Evolutionary conservation across 2,329 filamentous ascomycete species (phyloP).

Genomic region (Fusarium drepaniforme): DNA sequence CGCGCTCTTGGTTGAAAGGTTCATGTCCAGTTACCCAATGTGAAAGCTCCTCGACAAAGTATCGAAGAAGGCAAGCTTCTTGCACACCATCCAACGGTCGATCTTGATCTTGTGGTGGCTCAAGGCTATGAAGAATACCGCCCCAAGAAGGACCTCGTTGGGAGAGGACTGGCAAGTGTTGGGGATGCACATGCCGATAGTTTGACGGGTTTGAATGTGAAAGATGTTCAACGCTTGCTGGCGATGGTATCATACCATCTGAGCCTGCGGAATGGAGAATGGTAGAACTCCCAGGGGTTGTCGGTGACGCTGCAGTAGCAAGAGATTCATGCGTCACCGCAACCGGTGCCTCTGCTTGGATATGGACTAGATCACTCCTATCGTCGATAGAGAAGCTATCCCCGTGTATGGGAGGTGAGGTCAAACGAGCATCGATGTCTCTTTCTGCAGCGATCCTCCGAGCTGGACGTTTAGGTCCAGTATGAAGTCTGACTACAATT

Average conservation of each 20-base stretch:
- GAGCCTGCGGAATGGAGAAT: not conserved
- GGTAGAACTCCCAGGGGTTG: not conserved
- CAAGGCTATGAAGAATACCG: not conserved
- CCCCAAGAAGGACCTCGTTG: constrained; percentile 27
- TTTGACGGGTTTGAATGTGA: not conserved
- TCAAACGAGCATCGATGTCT: fast-evolving
- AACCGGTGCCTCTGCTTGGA: not conserved
- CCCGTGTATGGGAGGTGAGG: fast-evolving
- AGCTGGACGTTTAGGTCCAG: constrained; percentile 2
- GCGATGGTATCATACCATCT: not conserved
- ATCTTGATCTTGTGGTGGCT: constrained; percentile 4
- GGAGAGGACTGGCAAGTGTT: not conserved
- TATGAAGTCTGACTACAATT: constrained; percentile 35
- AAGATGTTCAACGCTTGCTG: not conserved
- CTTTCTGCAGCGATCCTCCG: constrained; percentile 19
- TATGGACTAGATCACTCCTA: not conserved
- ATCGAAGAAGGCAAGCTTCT: constrained; percentile 36
- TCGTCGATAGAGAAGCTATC: not conserved
- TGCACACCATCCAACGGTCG: constrained; percentile 8
- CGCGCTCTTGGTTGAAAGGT: too few species aligned
- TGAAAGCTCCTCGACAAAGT: constrained; percentile 31
- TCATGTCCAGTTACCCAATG: constrained; percentile 27
- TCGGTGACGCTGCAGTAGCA: not conserved
- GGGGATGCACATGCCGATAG: not conserved
- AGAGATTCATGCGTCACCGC: not conserved